Percentiles rank a stretch among this genome's conserved stretches.
These are phyloP conservation scores for Albatrellus ellisii DNA, from an alignment of 768 basidiomycete genomes.

Conservation along the genomic window DNA sequence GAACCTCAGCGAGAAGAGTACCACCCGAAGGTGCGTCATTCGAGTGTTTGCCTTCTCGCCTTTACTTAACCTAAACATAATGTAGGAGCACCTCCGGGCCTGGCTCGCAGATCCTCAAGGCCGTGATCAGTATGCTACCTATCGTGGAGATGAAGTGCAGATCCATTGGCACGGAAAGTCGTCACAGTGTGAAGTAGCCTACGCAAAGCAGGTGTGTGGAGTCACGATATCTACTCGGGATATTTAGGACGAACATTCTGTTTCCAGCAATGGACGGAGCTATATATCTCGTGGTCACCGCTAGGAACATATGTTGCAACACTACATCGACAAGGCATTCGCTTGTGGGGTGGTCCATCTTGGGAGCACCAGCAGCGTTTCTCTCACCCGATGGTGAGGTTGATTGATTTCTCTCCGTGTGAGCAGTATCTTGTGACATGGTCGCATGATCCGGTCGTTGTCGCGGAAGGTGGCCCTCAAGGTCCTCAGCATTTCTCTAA, in stretches of 20 bases:
- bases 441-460: conserved; percentile 88
- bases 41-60: not conserved
- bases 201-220: conserved; percentile 53
- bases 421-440: conserved; percentile 96
- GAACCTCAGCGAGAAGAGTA: conserved; percentile 70
- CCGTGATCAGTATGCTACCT: conserved; percentile 92
- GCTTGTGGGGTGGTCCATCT: conserved; percentile 88
- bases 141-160: conserved; percentile 82
- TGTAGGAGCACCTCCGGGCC: conserved; percentile 84
- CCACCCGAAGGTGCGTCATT: conserved; percentile 46
- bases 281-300: conserved; percentile 96
- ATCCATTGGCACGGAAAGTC: conserved; percentile 91
- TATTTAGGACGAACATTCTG: conserved; percentile 33
- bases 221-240: conserved; percentile 2
- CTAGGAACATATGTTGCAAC: conserved; percentile 91
- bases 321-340: conserved; percentile 89
- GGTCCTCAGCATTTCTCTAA: conserved; percentile 80
- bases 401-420: conserved; percentile 95
- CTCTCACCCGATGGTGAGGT: conserved; percentile 88
- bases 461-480: conserved; percentile 68
- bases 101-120: conserved; percentile 91
- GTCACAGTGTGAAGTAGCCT: conserved; percentile 70
- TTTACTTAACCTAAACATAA: not conserved
- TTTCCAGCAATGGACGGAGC: conserved; percentile 62
- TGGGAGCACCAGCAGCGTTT: conserved; percentile 86